Evolutionary conservation across 257 asterid genomes (phyloP).

Genomic region (Solanum pinnatisectum): DNA sequence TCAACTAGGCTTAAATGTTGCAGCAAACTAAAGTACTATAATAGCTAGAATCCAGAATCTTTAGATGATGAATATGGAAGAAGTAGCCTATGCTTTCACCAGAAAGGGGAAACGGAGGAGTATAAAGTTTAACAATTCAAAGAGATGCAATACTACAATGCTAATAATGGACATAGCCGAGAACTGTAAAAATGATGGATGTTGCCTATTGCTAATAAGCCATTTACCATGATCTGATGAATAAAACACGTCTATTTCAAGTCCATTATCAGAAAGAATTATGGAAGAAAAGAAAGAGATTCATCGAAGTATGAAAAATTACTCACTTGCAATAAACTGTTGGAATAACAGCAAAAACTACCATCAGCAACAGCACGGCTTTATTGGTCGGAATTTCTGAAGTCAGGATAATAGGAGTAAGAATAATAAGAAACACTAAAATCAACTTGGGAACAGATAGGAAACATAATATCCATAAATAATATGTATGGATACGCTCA

Average conservation of each 20-base stretch:
- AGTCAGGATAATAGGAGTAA: not conserved
- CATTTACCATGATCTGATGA: not conserved
- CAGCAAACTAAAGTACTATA: conserved; percentile 1
- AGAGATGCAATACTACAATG: not conserved
- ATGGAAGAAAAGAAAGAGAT: not conserved
- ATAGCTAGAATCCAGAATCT: not conserved
- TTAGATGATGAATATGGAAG: not conserved
- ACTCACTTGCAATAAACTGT: conserved; percentile 76
- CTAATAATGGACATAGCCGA: not conserved
- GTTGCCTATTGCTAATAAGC: not conserved
- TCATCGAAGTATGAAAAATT: not conserved
- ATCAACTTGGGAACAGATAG: not conserved
- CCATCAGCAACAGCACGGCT: conserved; percentile 58
- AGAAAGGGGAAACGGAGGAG: not conserved
- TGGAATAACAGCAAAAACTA: conserved; percentile 76
- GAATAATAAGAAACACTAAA: not conserved
- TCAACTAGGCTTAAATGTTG: conserved; percentile 2
- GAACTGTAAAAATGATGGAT: not conserved
- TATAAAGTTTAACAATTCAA: not conserved
- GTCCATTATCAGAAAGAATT: not conserved
- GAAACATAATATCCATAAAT: not conserved
- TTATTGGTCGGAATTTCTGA: conserved; percentile 62
- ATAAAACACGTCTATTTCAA: not conserved
- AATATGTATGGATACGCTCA: not conserved
- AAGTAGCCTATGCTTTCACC: not conserved